Base-by-base conservation (phyloP, 805 yeast genomes). In the Candida tallmaniae region DNA sequence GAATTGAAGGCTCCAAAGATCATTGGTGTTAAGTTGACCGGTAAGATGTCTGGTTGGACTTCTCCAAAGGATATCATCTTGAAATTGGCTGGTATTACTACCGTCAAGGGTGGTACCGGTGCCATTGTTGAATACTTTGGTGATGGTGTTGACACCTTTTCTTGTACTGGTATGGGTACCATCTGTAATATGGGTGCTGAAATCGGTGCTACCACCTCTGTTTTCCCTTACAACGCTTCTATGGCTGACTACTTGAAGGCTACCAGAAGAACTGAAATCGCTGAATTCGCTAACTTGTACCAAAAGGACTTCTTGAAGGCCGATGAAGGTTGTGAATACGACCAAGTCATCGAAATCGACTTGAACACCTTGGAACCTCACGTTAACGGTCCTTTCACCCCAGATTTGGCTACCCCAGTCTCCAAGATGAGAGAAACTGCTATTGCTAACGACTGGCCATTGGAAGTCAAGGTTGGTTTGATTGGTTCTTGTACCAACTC, bases 121-220 rank as follows among this genome's bases (percentile, higher is more conserved):
- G 78, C 78, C 60, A 88, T 89, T 58, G 94, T 90, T 47, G 97
- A 89, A 72, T 89, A 89, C 73, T 89, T 82, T 56, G 97, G 97
- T 63, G 88, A 81, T 36, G 97, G 97, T 75, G 89, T 89, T 37
- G 77, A 83, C 54, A 75, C 90, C 40, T 81, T 89, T 64, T 84
- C 95, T 32, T 87, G 96, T 68, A 90, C 97, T 34, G 97, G 97
- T 76, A 89, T 89, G 97, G 97, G 94, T 61, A 89, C 97, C 52
- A 89, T 89, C 69, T 89, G 97, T 77, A 89, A 89, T 68, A 89
- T 89, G 97, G 97, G 97, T 74, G 97, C 97, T 49, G 97, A 89
- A 70, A 88, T 89, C 51, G 97, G 97, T 70, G 97, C 97, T 42
- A 89, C 97, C 44, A 89, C 97, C 38, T 89, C 97, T 31, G 86